Conservation (phyloP, 1,284 basidiomycete species). For the Ganoderma sp. region DNA sequence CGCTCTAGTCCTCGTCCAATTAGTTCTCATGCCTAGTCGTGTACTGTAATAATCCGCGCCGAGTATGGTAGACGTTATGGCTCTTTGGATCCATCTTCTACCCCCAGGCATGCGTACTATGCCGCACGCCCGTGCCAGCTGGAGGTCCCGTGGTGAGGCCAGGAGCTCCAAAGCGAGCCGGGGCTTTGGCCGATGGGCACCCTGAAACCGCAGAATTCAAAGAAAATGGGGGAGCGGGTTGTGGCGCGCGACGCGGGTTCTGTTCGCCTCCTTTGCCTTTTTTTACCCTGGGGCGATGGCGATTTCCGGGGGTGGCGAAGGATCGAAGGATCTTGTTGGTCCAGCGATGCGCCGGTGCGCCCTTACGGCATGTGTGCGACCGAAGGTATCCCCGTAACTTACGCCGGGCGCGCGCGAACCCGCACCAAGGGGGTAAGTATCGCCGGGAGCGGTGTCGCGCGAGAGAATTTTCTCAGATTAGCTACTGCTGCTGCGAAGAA, state of each 20-base stretch:
- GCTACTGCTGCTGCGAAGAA: neutral
- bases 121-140: neutral
- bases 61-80: conserved; percentile 29
- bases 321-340: conserved; percentile 32
- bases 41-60: conserved; percentile 30
- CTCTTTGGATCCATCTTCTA: neutral
- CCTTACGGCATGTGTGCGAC: conserved; percentile 29
- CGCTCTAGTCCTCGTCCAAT: conserved; percentile 7
- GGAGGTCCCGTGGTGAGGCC: neutral
- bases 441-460: neutral
- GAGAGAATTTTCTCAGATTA: neutral
- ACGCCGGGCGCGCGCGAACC: neutral
- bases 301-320: conserved; percentile 10
- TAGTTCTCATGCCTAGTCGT: conserved; percentile 27
- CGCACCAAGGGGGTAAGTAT: neutral
- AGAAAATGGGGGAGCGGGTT: neutral
- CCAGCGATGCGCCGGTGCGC: conserved; percentile 20
- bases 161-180: neutral
- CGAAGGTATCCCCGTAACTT: conserved; percentile 2
- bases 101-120: neutral
- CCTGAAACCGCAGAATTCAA: neutral
- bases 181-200: neutral
- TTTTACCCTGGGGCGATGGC: conserved; percentile 8
- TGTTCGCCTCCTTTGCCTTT: conserved; percentile 11
- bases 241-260: neutral